Evolutionary conservation across 177 flowering plant species (phyloP), one percentile per base, ranked within the genome.

Genomic region (Vitis hybrid): DNA sequence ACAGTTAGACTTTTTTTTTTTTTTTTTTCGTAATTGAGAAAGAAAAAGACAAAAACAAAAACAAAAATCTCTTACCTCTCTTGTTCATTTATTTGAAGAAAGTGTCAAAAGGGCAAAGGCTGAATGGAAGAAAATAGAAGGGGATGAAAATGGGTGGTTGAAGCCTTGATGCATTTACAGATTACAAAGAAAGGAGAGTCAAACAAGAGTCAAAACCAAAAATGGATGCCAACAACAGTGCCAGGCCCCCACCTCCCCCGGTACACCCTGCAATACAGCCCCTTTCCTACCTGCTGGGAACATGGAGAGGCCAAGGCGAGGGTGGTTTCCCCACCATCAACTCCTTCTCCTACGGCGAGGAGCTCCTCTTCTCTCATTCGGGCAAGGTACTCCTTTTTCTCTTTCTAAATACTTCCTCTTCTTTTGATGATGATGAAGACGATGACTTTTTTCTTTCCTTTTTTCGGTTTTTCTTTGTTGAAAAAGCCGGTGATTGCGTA

Each of bases 281-380:
- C 1, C 67, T 91, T 2, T 75, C 94, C 2, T 87, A 62, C 73
- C 65, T 91, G 67, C 74, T 91, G 67, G 92, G 96, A 1, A 85
- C 78, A 9, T 91, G 96, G 96, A 82, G 77, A 78, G 96, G 96
- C 17, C 74, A 88, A 80, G 96, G 96, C 1, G 82, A 85, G 65
- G 96, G 96, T 24, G 77, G 80, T 11, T 91, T 69, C 75, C 92
- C 96, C 64, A 86, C 96, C 71, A 91, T 91, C 74, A 77, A 80
- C 49, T 76, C 93, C 24, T 91, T 91, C 81, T 52, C 69, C 24
- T 91, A 91, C 72, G 81, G 81, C 49, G 93, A 91, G 57, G 88
- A 91, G 71, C 77, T 91, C 78, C 69, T 64, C 18, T 91, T 91
- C 82, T 76, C 87, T 31, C 89, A 88, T 64, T 68, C 88, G 15